These are phyloP conservation scores for Syncephalastrum racemosum DNA, from an alignment of 371 early-diverging fungal genomes.

Conservation along the genomic window DNA sequence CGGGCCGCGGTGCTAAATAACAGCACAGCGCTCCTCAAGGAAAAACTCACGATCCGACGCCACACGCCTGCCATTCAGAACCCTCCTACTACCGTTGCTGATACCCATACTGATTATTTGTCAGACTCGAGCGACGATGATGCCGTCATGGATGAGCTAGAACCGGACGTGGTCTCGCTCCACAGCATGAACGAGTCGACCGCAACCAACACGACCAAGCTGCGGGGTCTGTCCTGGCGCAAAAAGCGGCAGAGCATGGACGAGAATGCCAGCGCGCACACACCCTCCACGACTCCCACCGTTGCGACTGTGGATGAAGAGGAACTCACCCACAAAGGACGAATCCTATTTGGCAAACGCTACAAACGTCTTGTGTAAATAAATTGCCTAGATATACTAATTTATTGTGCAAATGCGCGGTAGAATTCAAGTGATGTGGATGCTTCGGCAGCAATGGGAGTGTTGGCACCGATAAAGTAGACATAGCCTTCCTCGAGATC, in stretches of 20 bases:
- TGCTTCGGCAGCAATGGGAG: constrained; percentile 47
- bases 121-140: constrained; percentile 16
- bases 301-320: constrained; percentile 9
- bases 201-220: no score
- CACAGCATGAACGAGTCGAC: constrained; percentile 14
- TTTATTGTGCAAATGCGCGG: constrained; percentile 47
- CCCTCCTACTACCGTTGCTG: constrained; percentile 4
- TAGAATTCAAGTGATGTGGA: constrained; percentile 53
- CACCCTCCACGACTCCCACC: constrained; percentile 1
- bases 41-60: constrained; percentile 42
- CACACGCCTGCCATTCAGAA: constrained; percentile 26
- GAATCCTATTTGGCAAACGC: constrained; percentile 20
- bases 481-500: constrained; percentile 56
- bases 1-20: constrained; percentile 45
- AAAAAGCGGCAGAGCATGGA: constrained; percentile 16
- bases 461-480: constrained; percentile 67
- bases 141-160: constrained; percentile 17
- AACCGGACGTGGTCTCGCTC: constrained; percentile 18
- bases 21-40: constrained; percentile 45
- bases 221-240: background rate
- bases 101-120: constrained; percentile 10
- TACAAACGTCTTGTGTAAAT: constrained; percentile 9
- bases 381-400: no score
- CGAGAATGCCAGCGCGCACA: constrained; percentile 7
- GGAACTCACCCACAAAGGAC: constrained; percentile 22